Base-by-base conservation (phyloP, 2,329 filamentous ascomycete genomes). In the Alternaria gaisen region DNA sequence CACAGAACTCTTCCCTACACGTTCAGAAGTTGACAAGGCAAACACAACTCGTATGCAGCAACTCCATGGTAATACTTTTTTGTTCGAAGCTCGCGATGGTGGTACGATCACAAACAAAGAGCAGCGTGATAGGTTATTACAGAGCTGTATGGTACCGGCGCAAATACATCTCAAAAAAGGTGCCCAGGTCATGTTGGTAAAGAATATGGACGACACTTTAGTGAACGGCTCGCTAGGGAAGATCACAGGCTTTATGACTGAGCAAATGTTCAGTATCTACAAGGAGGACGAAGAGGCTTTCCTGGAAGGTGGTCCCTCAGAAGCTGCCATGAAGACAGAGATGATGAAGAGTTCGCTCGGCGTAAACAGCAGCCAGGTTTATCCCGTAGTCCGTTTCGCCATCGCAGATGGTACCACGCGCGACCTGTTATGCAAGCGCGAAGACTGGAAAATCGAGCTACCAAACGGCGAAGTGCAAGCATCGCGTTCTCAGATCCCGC, bases 131-230 rank as follows among this genome's bases (percentile, higher is more conserved):
- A 94, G 89, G 73, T 80, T 98, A 0, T 83, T 99, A 6, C 80
- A 86, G 6, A 97, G 94, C 73, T 97, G 96, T 87, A 97, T 99
- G 91, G 94, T 95, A 0, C 94, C 95, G 0, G 90, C 90, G 69
- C 75, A 80, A 0, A 87, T 99, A 20, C 88, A 91, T 34, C 81
- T 99, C 30, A 98, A 97, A 78, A 90, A 95, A 64, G 92, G 93
- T 10, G 92, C 95, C 0, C 96, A 99, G 76, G 96, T 99, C 44
- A 99, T 99, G 95, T 83, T 99, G n/a, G 97, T 99, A 84, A 99
- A 99, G 79, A 99, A 99, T 71, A 90, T 98, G 81, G 95, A 99
- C 73, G 93, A 97, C 40, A 90, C 88, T 0, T 85, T 99, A 0
- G 95, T 98, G 68, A 99, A 99, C 74, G 95, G 95, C 5, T 97